Conservation (phyloP, 2,329 filamentous ascomycete genomes). For the Alternaria sp. region DNA sequence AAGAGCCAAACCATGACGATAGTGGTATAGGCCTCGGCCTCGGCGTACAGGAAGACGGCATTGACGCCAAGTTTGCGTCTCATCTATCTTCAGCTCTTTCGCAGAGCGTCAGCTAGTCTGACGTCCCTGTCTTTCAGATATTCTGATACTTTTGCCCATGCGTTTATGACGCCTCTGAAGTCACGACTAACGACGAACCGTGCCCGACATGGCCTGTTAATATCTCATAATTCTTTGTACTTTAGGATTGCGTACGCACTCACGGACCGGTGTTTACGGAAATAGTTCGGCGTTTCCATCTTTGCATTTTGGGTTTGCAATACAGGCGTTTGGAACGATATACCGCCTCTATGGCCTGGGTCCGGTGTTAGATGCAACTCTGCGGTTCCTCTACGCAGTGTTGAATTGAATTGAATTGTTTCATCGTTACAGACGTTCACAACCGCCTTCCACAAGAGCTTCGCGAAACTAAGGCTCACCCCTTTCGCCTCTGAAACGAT, state of each 20-base stretch:
- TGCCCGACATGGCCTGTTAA: slow-evolving; percentile 11
- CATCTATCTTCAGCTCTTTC: slow-evolving; percentile 32
- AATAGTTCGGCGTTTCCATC: background rate
- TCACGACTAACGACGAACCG: slow-evolving; percentile 14
- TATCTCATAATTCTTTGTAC: slow-evolving; percentile 10
- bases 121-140: slow-evolving; percentile 9
- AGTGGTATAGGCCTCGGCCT: slow-evolving; percentile 46
- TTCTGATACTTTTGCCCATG: slow-evolving; percentile 8
- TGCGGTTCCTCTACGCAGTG: background rate
- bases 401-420: slow-evolving; percentile 8
- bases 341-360: slow-evolving; percentile 11
- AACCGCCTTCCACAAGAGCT: background rate
- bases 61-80: slow-evolving; percentile 42
- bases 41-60: slow-evolving; percentile 42
- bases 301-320: background rate
- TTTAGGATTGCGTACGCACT: background rate
- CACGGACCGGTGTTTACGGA: background rate
- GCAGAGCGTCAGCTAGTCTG: slow-evolving; percentile 27
- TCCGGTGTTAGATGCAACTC: background rate
- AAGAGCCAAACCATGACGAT: slow-evolving; percentile 43
- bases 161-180: slow-evolving; percentile 12
- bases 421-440: background rate
- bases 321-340: slow-evolving; percentile 11
- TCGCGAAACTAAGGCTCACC: background rate
- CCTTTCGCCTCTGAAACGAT: background rate